phyloP scores from a whole-genome alignment of 495 filamentous ascomycete genomes.

The Neurospora sp. region DNA sequence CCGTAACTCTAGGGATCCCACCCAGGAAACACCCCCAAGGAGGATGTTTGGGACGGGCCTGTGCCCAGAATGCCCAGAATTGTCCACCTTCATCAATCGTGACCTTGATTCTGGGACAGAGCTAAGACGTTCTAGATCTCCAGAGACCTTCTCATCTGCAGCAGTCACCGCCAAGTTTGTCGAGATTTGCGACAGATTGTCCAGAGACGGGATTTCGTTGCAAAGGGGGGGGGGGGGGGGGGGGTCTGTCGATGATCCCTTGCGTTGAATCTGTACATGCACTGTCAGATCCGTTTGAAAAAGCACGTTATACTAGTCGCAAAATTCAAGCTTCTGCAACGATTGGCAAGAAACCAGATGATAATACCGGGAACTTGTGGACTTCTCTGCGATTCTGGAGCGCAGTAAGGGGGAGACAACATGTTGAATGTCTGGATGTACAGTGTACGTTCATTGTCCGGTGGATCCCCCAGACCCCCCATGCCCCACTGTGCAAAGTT shows the following conservation, averaged over 20 bases:
- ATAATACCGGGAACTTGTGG: background rate
- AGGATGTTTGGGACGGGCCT: background rate
- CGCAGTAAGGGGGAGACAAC: background rate
- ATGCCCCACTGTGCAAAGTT: background rate
- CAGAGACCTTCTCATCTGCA: slow-evolving; percentile 12
- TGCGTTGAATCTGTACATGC: background rate
- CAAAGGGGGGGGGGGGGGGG: background rate
- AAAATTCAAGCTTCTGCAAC: background rate
- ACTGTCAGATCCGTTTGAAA: background rate
- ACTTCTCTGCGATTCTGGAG: background rate
- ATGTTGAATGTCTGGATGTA: background rate
- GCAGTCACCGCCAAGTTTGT: background rate
- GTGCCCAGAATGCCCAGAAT: slow-evolving; percentile 1
- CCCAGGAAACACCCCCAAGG: background rate
- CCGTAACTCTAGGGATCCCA: background rate
- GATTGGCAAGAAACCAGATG: background rate
- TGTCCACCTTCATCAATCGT: background rate
- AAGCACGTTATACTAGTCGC: background rate
- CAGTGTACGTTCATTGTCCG: background rate
- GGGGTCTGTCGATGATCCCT: background rate
- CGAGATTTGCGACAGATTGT: background rate
- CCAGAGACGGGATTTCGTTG: background rate
- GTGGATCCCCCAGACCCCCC: background rate
- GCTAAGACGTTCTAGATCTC: slow-evolving; percentile 12
- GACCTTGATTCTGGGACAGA: slow-evolving; percentile 14